Percentiles rank a stretch among this genome's conserved stretches.
Conservation (phyloP, 2,329 filamentous ascomycete species). For the Phaeosphaeriaceae sp. region DNA sequence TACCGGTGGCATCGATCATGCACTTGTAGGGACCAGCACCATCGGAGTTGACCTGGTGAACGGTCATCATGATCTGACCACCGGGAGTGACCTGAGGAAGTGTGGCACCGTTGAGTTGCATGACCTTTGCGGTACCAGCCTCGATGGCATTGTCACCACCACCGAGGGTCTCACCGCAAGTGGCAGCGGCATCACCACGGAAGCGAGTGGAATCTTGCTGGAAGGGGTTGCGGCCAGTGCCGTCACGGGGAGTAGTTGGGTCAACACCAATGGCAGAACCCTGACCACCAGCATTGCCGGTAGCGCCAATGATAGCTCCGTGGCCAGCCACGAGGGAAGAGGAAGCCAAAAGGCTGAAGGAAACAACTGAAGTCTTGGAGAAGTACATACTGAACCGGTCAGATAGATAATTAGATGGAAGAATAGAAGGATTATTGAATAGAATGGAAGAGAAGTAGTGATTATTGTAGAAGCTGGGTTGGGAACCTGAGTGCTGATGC, state of each 20-base stretch:
- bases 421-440: conserved; percentile 28
- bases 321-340: conserved; percentile 66
- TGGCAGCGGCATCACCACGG: conserved; percentile 58
- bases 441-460: conserved; percentile 38
- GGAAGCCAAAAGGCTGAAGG: conserved; percentile 60
- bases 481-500: conserved; percentile 45
- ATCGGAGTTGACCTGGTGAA: conserved; percentile 72
- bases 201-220: conserved; percentile 70
- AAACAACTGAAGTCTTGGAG: conserved; percentile 45
- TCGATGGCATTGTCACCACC: conserved; percentile 64
- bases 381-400: conserved; percentile 53
- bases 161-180: conserved; percentile 65
- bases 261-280: conserved; percentile 61
- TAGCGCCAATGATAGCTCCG: conserved; percentile 64
- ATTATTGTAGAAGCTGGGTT: conserved; percentile 44
- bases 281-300: conserved; percentile 63
- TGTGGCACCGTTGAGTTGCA: conserved; percentile 61
- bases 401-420: conserved; percentile 36
- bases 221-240: conserved; percentile 65
- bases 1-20: conserved; percentile 68
- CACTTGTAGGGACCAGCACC: conserved; percentile 70
- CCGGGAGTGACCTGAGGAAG: conserved; percentile 67
- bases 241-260: conserved; percentile 65
- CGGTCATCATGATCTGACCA: conserved; percentile 65
- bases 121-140: conserved; percentile 62